These are phyloP conservation scores for Spatholobus suberectus DNA, from an alignment of 306 rosid genomes.

Conservation along the genomic window DNA sequence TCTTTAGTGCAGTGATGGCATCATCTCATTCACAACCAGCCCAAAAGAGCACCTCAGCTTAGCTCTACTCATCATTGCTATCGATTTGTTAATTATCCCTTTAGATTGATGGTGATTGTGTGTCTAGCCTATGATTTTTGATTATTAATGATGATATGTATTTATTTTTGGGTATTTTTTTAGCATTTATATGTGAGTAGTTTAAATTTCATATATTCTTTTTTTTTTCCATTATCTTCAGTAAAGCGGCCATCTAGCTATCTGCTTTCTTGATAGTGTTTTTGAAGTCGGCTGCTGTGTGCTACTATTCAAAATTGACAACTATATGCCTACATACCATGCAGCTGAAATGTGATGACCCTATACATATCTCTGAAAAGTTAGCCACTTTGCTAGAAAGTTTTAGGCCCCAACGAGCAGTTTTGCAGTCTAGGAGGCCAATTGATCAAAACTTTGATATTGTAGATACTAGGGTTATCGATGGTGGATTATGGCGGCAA, in stretches of 20 bases:
- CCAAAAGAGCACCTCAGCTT: not conserved
- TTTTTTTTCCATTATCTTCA: not conserved
- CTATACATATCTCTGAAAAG: not conserved
- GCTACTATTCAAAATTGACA: not conserved
- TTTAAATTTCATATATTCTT: not conserved
- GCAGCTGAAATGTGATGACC: not conserved
- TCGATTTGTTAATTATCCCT: not conserved
- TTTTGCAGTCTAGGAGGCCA: constrained; percentile 9
- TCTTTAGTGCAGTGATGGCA: not conserved
- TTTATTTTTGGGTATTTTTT: not conserved
- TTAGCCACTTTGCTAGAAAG: not conserved
- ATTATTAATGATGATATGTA: too few relatives aligned
- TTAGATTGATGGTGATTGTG: not conserved
- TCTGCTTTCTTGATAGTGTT: not conserved
- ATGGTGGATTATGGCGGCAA: too few relatives aligned
- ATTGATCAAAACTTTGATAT: not conserved
- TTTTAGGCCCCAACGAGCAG: not conserved
- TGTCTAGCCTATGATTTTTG: not conserved
- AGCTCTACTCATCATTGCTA: not conserved
- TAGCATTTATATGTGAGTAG: not conserved
- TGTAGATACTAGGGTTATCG: not conserved
- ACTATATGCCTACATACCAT: not conserved
- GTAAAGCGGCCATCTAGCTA: not conserved
- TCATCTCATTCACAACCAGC: not conserved
- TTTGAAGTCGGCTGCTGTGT: not conserved